Conservation (phyloP, 2,329 filamentous ascomycete genomes). For the Tolypocladium album region DNA sequence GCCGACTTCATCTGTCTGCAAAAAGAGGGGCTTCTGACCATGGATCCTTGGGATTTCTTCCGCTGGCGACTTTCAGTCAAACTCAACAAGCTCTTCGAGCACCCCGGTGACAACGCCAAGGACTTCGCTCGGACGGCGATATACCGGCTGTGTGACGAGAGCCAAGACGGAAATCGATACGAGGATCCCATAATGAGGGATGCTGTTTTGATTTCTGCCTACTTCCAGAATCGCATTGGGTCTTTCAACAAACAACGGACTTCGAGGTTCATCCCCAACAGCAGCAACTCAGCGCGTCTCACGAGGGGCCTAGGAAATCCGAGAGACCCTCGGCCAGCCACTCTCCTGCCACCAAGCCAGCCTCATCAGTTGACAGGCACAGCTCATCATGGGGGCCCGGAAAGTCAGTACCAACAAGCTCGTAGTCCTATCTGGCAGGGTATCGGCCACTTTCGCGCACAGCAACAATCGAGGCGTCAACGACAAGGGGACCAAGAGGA, state of each 20-base stretch:
- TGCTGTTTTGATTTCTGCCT: constrained; percentile 16
- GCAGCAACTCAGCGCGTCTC: background rate
- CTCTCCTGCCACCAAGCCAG: background rate
- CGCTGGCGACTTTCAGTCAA: constrained; percentile 20
- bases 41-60: constrained; percentile 27
- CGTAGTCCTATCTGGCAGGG: background rate
- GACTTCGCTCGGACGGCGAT: constrained; percentile 7
- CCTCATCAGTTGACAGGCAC: background rate
- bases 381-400: background rate
- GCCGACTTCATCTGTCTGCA: constrained; percentile 17
- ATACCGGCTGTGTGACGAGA: constrained; percentile 7
- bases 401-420: background rate
- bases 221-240: constrained; percentile 6
- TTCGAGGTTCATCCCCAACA: constrained; percentile 1
- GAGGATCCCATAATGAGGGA: constrained; percentile 16
- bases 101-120: constrained; percentile 4
- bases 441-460: background rate
- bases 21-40: constrained; percentile 13
- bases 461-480: background rate
- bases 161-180: constrained; percentile 1
- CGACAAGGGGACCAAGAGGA: background rate
- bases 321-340: background rate
- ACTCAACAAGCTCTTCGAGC: constrained; percentile 3
- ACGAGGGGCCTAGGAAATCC: background rate
- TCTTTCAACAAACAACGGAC: constrained; percentile 10